A percentile compares a stretch with the other conserved stretches of the same genome.
Evolutionary conservation across 306 rosid species (phyloP).

Genomic region (Crataegus laevigata): DNA sequence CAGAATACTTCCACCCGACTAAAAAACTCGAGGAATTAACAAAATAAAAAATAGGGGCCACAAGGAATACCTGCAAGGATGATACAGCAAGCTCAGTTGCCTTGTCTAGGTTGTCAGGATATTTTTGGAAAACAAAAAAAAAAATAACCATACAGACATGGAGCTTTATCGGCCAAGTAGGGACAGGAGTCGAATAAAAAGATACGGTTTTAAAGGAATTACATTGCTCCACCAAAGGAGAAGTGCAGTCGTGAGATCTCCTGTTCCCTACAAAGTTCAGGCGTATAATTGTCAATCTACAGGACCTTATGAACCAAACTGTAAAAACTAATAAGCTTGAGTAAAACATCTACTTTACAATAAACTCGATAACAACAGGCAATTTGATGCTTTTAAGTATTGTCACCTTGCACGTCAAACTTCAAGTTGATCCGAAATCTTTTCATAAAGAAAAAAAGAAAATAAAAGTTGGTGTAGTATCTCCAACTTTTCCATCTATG

Average conservation of each 20-base stretch:
- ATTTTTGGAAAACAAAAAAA: constrained; percentile 48
- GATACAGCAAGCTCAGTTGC: constrained; percentile 90
- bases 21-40: not conserved
- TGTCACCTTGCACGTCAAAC: too few species aligned
- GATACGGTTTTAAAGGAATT: constrained; percentile 24
- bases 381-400: too few species aligned
- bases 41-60: not conserved
- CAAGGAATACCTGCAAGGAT: constrained; percentile 59
- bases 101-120: constrained; percentile 51
- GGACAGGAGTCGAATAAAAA: not conserved
- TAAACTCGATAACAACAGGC: not conserved
- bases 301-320: not conserved
- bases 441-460: too few species aligned
- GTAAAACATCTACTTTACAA: not conserved
- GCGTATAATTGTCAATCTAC: constrained; percentile 7
- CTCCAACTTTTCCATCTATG: too few species aligned
- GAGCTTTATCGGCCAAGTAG: not conserved
- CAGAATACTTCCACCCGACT: not conserved
- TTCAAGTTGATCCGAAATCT: too few species aligned
- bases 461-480: too few species aligned
- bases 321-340: not conserved
- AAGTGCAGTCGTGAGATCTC: constrained; percentile 85
- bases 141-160: constrained; percentile 11
- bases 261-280: constrained; percentile 67
- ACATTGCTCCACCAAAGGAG: constrained; percentile 96